Evolutionary conservation across 257 asterid species (phyloP).

Genomic region (Cruciata laevipes): DNA sequence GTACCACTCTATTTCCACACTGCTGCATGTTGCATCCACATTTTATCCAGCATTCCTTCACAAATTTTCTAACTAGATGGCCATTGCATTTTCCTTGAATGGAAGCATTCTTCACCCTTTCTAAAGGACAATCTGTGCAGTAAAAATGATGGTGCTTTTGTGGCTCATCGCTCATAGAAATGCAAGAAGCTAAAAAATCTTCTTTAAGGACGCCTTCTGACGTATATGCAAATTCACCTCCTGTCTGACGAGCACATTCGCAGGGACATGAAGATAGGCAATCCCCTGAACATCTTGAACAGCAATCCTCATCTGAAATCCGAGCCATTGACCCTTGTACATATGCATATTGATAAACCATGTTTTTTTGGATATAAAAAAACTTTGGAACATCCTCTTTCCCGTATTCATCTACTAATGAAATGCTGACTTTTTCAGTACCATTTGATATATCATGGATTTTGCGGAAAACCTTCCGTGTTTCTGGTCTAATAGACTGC

Average conservation of each 20-base stretch:
- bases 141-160: constrained; percentile 25
- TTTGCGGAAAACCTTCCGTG: constrained; percentile 16
- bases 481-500: constrained; percentile 6
- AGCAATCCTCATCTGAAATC: constrained; percentile 65
- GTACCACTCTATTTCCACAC: constrained; percentile 83
- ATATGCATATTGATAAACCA: constrained; percentile 46
- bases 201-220: constrained; percentile 49
- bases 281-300: constrained; percentile 47
- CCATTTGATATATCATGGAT: constrained; percentile 49
- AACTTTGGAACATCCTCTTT: constrained; percentile 37
- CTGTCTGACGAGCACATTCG: constrained; percentile 69
- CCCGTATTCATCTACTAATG: constrained; percentile 48
- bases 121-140: constrained; percentile 72
- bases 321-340: constrained; percentile 59
- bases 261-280: constrained; percentile 66
- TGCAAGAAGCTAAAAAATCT: constrained; percentile 37
- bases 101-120: constrained; percentile 46
- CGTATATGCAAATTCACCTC: constrained; percentile 77
- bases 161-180: constrained; percentile 38
- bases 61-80: constrained; percentile 50
- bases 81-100: constrained; percentile 48
- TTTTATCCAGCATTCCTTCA: constrained; percentile 86
- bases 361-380: constrained; percentile 35
- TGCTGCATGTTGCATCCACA: constrained; percentile 61
- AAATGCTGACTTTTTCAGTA: constrained; percentile 43